A percentile compares a stretch with the other conserved stretches of the same genome.
These are phyloP conservation scores for Leptographium flavum DNA, from an alignment of 2,329 filamentous ascomycete species.

Conservation along the genomic window DNA sequence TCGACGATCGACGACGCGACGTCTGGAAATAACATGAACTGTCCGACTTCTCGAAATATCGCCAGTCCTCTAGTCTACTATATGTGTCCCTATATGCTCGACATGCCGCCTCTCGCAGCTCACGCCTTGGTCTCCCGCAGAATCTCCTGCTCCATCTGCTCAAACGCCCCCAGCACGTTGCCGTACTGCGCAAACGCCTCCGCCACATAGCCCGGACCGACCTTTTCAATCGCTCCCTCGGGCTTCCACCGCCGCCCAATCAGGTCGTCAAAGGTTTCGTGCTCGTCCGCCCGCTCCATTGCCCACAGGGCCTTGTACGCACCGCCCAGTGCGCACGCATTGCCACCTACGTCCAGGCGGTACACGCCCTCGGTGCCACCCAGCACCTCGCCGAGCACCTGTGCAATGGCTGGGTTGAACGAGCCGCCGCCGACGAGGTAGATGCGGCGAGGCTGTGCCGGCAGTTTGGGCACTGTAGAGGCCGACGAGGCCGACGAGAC, in stretches of 20 bases:
- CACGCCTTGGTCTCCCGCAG: conserved; percentile 21
- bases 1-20: too few species aligned
- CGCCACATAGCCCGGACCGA: conserved; percentile 66
- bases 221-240: conserved; percentile 65
- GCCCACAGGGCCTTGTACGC: conserved; percentile 97
- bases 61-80: neutral
- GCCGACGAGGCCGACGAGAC: neutral
- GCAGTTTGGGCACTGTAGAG: conserved; percentile 31
- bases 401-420: conserved; percentile 76
- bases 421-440: conserved; percentile 92
- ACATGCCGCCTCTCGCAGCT: neutral
- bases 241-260: conserved; percentile 78
- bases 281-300: conserved; percentile 46
- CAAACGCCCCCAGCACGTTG: conserved; percentile 60
- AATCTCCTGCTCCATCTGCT: conserved; percentile 56
- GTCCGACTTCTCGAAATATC: too few species aligned
- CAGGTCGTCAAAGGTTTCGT: conserved; percentile 76
- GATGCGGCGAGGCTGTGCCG: conserved; percentile 73
- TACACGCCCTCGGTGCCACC: conserved; percentile 84
- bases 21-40: too few species aligned
- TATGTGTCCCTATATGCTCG: neutral
- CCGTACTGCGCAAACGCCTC: conserved; percentile 69
- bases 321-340: conserved; percentile 84
- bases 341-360: conserved; percentile 84
- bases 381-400: conserved; percentile 73